Evolutionary conservation across 2,329 filamentous ascomycete genomes (phyloP), one percentile per base, ranked within the genome.

Genomic region (Colletotrichum abscissum): DNA sequence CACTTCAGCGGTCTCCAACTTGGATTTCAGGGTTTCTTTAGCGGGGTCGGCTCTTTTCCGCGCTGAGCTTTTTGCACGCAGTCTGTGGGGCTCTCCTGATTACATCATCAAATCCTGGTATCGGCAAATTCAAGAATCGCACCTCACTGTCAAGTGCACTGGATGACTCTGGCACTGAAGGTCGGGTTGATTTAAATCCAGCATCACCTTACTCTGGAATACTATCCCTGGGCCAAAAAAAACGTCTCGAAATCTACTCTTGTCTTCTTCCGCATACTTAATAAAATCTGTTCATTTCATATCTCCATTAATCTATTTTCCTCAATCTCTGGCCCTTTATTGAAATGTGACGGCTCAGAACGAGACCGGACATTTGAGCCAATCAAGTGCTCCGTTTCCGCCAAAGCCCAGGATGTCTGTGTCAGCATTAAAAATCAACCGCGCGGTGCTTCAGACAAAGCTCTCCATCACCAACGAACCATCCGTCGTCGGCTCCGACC

Each of bases 51-150:
- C 67, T 35, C 55, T 38, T 52, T 46, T 58, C 26, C 57, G 24
- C 26, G 52, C 57, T 63, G 55, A 63, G 49, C 19, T 42, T 46
- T 65, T 42, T 38, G 26, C 35, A 30, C 38, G 49, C 9, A 49
- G 7, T 60, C 22, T 56, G 67, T 24, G 33, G 63, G 63, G 49
- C 26, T 7, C n/a, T 6, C 30, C 9, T 70, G 70, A 73, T 73
- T 73, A 73, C 67, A 62, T 73, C 70, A 73, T 73, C 70, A 52
- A 6, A 73, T 60, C 70, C 70, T 65, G 35, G 67, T 24, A 73
- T 56, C 38, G 59, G 59, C 42, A 57, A 73, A 70, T 73, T 19
- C 19, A 46, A 57, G 38, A 19, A 19, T n/a, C 19, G 63, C 9
- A 57, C 19, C 22, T 56, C 49, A 26, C 16, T 30, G 60, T 52